Evolutionary conservation across 768 basidiomycete species (phyloP).

Genomic region (Rhodotorula graminis): DNA sequence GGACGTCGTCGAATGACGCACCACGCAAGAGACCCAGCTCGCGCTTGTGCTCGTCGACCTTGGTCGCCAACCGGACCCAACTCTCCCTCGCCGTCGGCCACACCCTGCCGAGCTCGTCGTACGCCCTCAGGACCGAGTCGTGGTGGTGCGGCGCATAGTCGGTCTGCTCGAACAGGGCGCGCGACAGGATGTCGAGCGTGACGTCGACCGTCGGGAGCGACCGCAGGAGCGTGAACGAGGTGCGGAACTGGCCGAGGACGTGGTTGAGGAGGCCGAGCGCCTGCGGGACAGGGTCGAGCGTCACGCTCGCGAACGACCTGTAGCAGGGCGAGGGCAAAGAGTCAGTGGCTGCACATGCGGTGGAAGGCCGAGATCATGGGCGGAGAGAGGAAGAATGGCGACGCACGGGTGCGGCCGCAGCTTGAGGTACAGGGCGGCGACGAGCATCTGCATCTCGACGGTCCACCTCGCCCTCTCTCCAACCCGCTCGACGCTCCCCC

Average conservation of each 20-base stretch:
- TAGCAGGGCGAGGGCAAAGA: too few species aligned
- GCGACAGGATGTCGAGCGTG: slow-evolving; percentile 19
- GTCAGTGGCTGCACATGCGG: too few species aligned
- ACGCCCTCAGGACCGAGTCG: slow-evolving; percentile 22
- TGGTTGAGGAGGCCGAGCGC: slow-evolving; percentile 17
- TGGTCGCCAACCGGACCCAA: background rate
- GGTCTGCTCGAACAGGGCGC: slow-evolving; percentile 14
- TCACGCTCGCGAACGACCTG: slow-evolving; percentile 1
- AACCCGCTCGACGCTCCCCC: slow-evolving; percentile 5
- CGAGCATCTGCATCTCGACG: slow-evolving; percentile 28
- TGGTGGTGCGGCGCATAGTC: slow-evolving; percentile 32
- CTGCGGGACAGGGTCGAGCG: slow-evolving; percentile 9
- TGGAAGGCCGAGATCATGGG: too few species aligned
- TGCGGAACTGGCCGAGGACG: slow-evolving; percentile 8
- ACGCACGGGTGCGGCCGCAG: slow-evolving; percentile 24
- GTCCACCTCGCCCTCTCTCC: slow-evolving; percentile 19
- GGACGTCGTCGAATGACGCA: background rate
- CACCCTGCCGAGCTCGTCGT: slow-evolving; percentile 19
- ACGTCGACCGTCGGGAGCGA: slow-evolving; percentile 25
- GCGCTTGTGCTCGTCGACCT: slow-evolving; percentile 26
- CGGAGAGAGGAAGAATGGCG: background rate
- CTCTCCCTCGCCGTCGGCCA: background rate
- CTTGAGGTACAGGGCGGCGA: slow-evolving; percentile 6
- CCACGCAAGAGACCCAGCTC: slow-evolving; percentile 20
- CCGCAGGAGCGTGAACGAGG: slow-evolving; percentile 28